Evolutionary conservation across 2,329 filamentous ascomycete genomes (phyloP).

Genomic region (Coleophoma cylindrospora): DNA sequence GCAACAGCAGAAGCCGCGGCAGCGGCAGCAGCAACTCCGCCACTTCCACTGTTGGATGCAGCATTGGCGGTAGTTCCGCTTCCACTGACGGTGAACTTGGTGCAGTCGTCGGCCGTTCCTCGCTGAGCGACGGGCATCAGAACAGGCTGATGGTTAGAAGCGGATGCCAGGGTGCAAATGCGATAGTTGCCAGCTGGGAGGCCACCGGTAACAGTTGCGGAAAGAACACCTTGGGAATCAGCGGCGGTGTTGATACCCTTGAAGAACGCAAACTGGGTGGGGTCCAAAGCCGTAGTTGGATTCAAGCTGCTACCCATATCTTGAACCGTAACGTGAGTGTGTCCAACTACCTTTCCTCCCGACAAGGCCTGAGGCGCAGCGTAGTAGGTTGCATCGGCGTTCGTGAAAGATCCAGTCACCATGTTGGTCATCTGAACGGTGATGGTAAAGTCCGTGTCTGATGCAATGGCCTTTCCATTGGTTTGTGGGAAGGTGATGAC

Average conservation of each 20-base stretch:
- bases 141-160: slow-evolving; percentile 33
- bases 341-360: slow-evolving; percentile 24
- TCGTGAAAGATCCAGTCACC: slow-evolving; percentile 27
- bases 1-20: background rate
- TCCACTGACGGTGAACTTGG: slow-evolving; percentile 31
- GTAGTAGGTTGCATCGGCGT: slow-evolving; percentile 28
- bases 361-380: slow-evolving; percentile 25
- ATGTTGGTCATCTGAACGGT: slow-evolving; percentile 25
- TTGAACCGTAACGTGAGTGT: slow-evolving; percentile 29
- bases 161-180: slow-evolving; percentile 32
- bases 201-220: slow-evolving; percentile 26
- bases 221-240: slow-evolving; percentile 28
- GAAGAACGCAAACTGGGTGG: slow-evolving; percentile 28
- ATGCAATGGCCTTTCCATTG: slow-evolving; percentile 11
- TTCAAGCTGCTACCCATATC: slow-evolving; percentile 21
- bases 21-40: slow-evolving; percentile 1
- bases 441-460: slow-evolving; percentile 25
- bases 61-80: slow-evolving; percentile 8
- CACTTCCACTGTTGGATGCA: slow-evolving; percentile 5
- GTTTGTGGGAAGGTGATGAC: slow-evolving; percentile 23
- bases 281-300: slow-evolving; percentile 16
- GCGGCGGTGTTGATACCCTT: slow-evolving; percentile 31
- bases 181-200: slow-evolving; percentile 33
- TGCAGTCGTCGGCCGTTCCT: slow-evolving; percentile 35
- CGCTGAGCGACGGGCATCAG: slow-evolving; percentile 32